phyloP scores from a whole-genome alignment of 495 filamentous ascomycete genomes.

The Neurospora sp. region DNA sequence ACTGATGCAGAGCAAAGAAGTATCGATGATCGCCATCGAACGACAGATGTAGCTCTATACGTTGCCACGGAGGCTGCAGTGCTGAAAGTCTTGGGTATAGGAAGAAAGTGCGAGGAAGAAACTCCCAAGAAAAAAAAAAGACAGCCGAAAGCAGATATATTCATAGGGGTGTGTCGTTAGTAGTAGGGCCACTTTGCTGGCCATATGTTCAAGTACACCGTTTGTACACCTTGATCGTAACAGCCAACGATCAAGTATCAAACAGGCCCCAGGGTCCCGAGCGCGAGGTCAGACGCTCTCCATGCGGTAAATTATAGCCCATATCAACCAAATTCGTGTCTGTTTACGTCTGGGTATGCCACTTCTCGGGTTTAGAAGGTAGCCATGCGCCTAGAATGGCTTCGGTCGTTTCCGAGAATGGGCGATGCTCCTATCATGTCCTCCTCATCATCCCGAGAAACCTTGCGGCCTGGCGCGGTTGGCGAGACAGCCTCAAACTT shows the following conservation, averaged over 20 bases:
- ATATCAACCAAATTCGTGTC: neutral
- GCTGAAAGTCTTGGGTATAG: neutral
- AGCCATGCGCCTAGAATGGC: constrained; percentile 58
- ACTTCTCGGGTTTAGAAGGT: constrained; percentile 44
- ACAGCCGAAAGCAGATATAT: neutral
- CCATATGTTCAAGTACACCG: neutral
- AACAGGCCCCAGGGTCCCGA: neutral
- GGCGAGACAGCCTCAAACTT: constrained; percentile 48
- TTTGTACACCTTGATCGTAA: neutral
- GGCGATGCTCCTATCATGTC: constrained; percentile 46
- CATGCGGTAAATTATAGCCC: neutral
- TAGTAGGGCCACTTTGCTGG: neutral
- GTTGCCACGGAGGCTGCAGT: neutral
- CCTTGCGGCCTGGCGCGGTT: constrained; percentile 51
- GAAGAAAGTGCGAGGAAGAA: neutral
- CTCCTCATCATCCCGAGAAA: constrained; percentile 26
- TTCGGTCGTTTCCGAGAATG: constrained; percentile 40
- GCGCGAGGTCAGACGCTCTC: neutral
- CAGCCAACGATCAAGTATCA: neutral
- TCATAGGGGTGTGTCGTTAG: neutral
- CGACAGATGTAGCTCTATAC: neutral
- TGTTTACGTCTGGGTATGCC: neutral
- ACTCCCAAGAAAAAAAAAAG: neutral
- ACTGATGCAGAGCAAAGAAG: neutral
- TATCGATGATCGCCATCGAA: neutral